Evolutionary conservation across 345 rosid species (phyloP).

Genomic region (Gynandropsis gynandra): DNA sequence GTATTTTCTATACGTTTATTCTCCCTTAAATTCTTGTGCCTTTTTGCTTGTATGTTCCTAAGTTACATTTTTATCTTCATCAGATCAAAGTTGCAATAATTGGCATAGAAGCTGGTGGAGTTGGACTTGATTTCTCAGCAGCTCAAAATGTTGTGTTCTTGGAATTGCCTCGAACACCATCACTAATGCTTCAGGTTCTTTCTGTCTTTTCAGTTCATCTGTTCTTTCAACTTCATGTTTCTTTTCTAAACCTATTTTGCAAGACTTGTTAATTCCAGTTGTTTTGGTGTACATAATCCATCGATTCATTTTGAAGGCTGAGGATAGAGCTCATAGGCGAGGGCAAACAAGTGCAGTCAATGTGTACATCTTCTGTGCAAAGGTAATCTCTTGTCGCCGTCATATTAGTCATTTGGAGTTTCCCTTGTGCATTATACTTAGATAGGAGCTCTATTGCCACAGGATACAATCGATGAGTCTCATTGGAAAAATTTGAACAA

Average conservation of each 20-base stretch:
- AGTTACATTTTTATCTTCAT: constrained; percentile 16
- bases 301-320: constrained; percentile 57
- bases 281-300: constrained; percentile 12
- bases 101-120: constrained; percentile 91
- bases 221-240: constrained; percentile 4
- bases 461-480: constrained; percentile 80
- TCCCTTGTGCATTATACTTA: constrained; percentile 8
- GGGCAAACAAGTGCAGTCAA: constrained; percentile 87
- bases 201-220: constrained; percentile 2
- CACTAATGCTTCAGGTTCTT: constrained; percentile 86
- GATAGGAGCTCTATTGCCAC: constrained; percentile 21
- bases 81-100: constrained; percentile 84
- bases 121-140: constrained; percentile 88
- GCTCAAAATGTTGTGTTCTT: constrained; percentile 84
- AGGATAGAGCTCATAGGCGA: constrained; percentile 90
- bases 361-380: constrained; percentile 79
- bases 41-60: constrained; percentile 14
- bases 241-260: not conserved
- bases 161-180: constrained; percentile 84
- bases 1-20: constrained; percentile 13
- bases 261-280: constrained; percentile 2
- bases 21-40: constrained; percentile 11
- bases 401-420: constrained; percentile 16
- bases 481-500: constrained; percentile 70
- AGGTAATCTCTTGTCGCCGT: constrained; percentile 37